These are phyloP conservation scores for Schizochytrium sp. DNA, from an alignment of 108 stramenopile species.

Conservation along the genomic window DNA sequence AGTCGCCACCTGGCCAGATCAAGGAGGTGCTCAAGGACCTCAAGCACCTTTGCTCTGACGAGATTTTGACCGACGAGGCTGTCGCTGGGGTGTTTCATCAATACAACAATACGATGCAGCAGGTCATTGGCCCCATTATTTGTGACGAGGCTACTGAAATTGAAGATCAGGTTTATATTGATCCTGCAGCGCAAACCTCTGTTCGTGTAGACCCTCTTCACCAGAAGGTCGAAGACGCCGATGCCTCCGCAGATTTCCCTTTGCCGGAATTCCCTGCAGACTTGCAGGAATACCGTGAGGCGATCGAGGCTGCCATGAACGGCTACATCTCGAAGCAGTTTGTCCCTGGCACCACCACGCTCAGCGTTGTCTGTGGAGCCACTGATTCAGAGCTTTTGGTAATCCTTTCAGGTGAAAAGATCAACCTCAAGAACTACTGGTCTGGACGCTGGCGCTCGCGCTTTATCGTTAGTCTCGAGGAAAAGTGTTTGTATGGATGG, in stretches of 20 bases:
- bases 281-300: slow-evolving; percentile 1
- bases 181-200: neutral
- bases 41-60: slow-evolving; percentile 31
- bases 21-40: slow-evolving; percentile 61
- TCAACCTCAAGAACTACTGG: slow-evolving; percentile 61
- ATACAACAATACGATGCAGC: slow-evolving; percentile 28
- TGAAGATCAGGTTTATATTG: neutral
- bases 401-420: slow-evolving; percentile 61
- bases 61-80: neutral
- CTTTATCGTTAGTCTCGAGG: slow-evolving; percentile 6
- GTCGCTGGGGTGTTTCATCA: slow-evolving; percentile 40
- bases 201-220: slow-evolving; percentile 25
- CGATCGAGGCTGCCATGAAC: neutral
- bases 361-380: neutral
- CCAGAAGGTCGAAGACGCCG: neutral
- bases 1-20: slow-evolving; percentile 66
- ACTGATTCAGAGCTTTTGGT: slow-evolving; percentile 21
- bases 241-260: slow-evolving; percentile 18
- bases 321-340: neutral
- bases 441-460: slow-evolving; percentile 48
- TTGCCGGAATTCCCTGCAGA: neutral
- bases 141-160: slow-evolving; percentile 58
- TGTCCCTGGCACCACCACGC: slow-evolving; percentile 48
- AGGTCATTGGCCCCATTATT: neutral
- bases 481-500: neutral